Evolutionary conservation across 371 early-diverging fungal species (phyloP), one percentile per base, ranked within the genome.

Genomic region (Mucor irregularis): DNA sequence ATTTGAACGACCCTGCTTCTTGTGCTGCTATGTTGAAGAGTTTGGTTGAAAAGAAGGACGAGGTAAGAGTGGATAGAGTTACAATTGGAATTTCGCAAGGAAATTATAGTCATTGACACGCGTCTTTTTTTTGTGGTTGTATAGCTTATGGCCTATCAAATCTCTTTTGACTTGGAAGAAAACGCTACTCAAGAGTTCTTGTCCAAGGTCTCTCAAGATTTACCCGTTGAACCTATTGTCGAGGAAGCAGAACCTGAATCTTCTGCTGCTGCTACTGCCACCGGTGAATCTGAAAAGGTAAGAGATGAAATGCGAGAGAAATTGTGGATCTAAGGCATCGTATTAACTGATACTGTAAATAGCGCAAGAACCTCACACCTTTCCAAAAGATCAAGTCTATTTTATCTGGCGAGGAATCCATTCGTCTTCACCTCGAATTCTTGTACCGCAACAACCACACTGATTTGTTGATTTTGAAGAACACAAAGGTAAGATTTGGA

Each of bases 91-190:
- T n/a, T n/a, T n/a, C n/a, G n/a, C n/a, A n/a, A n/a, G n/a, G n/a
- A n/a, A n/a, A n/a, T n/a, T n/a, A n/a, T n/a, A n/a, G n/a, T n/a
- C n/a, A n/a, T n/a, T n/a, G n/a, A n/a, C n/a, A 31, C 29, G 29
- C 14, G 33, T 30, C 30, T 21, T 34, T 47, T 33, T 28, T 9
- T 33, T 39, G 17, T 39, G 3, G 1, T 28, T 45, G 82, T 73
- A 34, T 67, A 61, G 50, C 70, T 97, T 56, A 90, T 91, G 69
- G 97, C 95, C 10, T 95, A 91, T 66, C 98, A 98, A 80, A 90
- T 98, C 91, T 95, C 96, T 1, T 98, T 98, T 69, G 99, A 98
- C 57, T 73, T 97, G 38, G 93, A 96, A 62, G 93, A 89, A 53
- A 94, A 90, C 60, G 97, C 96, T 31, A 91, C 97, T 6, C 96